Base-by-base conservation (phyloP, 2,329 filamentous ascomycete species). In the Thermomyces lanuginosus region DNA sequence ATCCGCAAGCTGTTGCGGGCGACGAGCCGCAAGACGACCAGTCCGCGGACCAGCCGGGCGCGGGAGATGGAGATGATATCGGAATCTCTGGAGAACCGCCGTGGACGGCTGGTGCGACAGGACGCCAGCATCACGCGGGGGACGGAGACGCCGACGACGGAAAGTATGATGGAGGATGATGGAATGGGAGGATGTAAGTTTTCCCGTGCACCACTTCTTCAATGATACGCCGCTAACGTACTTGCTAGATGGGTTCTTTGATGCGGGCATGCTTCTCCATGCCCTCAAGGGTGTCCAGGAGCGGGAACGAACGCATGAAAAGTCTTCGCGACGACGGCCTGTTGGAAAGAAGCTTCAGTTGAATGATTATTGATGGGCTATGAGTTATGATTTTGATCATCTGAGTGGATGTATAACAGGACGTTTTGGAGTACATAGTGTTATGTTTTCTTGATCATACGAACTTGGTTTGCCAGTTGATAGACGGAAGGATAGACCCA, bases 231-330 rank as follows among this genome's bases (percentile, higher is more conserved):
- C 21, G 16, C 19, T 22, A 3, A 18, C 14, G 6, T 29, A 38
- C 22, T 16, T 22, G 26, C 14, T 46, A 92, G 84, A 93, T 61
- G 86, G 86, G 16, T 93, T 95, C 63, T 95, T 95, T 56, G 86
- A 95, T 49, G 83, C 86, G 1, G 86, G 86, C 8, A 92, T 93
- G 82, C 68, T 93, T 4, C 63, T 89, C 13, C 80, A 91, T 49
- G 82, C 83, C 1, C 69, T 92, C 31, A 84, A 84, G 48, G 76
- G 75, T 2, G 35, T 51, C 16, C 36, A 35, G 22, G 43, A 52
- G 22, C 44, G 44, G 24, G 52, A 53, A 24, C 48, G 49, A 31
- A 36, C 37, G 11, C 27, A 34, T 19, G 49, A 58, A 10, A 52
- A 53, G 29, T 43, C 52, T 6, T 44, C 41, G 20, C 48, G 46